Evolutionary conservation across 805 yeast genomes (phyloP).

Genomic region (Jamesozyma hellenica): DNA sequence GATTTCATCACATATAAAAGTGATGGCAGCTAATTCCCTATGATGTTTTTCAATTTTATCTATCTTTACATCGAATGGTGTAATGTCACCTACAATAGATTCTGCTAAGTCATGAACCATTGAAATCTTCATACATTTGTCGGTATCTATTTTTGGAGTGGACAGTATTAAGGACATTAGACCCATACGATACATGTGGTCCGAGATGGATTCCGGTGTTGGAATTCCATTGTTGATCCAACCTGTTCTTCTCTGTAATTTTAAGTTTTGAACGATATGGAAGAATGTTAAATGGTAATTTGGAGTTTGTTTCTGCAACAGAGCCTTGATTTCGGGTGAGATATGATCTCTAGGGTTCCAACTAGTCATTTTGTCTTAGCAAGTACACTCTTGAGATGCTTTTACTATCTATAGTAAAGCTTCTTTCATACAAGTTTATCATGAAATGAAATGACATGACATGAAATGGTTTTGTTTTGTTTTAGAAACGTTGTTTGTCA

Average conservation of each 20-base stretch:
- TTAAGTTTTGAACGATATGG: slow-evolving; percentile 61
- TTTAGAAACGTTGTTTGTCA: not conserved
- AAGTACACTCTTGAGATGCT: too few species aligned
- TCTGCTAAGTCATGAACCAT: slow-evolving; percentile 92
- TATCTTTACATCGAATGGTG: slow-evolving; percentile 61
- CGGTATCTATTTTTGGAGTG: slow-evolving; percentile 41
- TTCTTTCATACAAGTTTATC: too few species aligned
- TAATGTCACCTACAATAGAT: slow-evolving; percentile 86
- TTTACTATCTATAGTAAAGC: too few species aligned
- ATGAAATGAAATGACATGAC: too few species aligned
- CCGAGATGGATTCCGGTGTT: slow-evolving; percentile 58
- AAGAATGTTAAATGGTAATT: slow-evolving; percentile 46
- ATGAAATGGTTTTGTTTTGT: too few species aligned
- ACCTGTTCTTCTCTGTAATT: slow-evolving; percentile 81
- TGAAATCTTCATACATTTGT: slow-evolving; percentile 74
- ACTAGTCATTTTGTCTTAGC: not conserved
- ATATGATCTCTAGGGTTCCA: slow-evolving; percentile 40
- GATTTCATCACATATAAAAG: slow-evolving; percentile 46
- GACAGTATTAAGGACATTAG: slow-evolving; percentile 61
- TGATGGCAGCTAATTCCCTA: slow-evolving; percentile 65
- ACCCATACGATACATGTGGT: slow-evolving; percentile 94
- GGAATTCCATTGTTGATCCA: slow-evolving; percentile 62
- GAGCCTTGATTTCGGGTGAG: slow-evolving; percentile 31
- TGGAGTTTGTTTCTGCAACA: slow-evolving; percentile 15
- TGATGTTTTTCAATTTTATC: slow-evolving; percentile 73